Evolutionary conservation across 108 stramenopile genomes (phyloP), one percentile per base, ranked within the genome.

Genomic region (Discostella stelligeroides): DNA sequence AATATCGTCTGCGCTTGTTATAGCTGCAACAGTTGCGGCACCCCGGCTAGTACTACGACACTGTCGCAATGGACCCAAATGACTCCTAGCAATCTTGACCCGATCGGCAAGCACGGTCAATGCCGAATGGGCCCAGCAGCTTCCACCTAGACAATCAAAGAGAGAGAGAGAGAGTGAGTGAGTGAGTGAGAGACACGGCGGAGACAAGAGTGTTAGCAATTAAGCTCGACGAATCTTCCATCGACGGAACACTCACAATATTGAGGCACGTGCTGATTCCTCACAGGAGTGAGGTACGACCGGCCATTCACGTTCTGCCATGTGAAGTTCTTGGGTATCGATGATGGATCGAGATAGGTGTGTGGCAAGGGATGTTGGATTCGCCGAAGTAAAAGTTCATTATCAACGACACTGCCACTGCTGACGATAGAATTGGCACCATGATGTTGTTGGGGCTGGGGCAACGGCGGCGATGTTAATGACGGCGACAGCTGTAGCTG

Each of bases 201-300:
- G n/a, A n/a, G n/a, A n/a, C n/a, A n/a, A n/a, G n/a, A n/a, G n/a
- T n/a, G n/a, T n/a, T n/a, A n/a, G n/a, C n/a, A n/a, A n/a, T n/a
- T n/a, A n/a, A n/a, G n/a, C n/a, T n/a, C n/a, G n/a, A 66, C 23
- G 3, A 4, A 7, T 50, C 15, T 34, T 6, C 10, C 21, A 21
- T 23, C 9, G 8, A 7, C 53, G 27, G 4, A 29, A 25, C 28
- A 46, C 0, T 67, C 79, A 21, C 82, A 76, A 38, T 79, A 82
- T 42, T 88, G 88, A 21, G 90, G 93, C 57, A 95, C 76, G 77
- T 93, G 90, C 64, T 96, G 95, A 72, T 92, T 96, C 39, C 85
- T 45, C 18, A 70, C 56, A 17, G 61, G 29, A 21, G 89, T 91
- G 21, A 87, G 42, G 66, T 89, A 92, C 20, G 68, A 78, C 20